Percentiles rank a stretch among this genome's conserved stretches.
phyloP scores from a whole-genome alignment of 2,329 filamentous ascomycete genomes.

The Botryosphaeria dothidea region DNA sequence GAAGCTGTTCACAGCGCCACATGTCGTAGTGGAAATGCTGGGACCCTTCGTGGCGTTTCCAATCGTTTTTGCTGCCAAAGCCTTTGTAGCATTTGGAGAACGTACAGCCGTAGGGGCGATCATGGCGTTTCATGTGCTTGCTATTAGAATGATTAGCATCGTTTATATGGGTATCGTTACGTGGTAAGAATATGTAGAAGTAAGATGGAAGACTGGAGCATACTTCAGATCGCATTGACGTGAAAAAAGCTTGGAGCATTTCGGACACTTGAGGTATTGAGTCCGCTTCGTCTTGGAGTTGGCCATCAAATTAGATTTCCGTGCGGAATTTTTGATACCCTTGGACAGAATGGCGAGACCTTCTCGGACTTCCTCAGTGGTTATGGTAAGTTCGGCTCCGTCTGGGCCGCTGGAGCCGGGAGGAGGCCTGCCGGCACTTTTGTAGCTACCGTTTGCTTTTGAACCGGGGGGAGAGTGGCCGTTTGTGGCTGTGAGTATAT shows the following conservation, averaged over 20 bases:
- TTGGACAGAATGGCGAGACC: conserved; percentile 29
- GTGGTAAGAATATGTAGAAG: neutral
- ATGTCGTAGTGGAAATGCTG: conserved; percentile 72
- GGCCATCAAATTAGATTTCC: conserved; percentile 18
- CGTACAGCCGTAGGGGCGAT: conserved; percentile 80
- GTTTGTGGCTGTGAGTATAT: neutral
- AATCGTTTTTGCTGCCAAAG: conserved; percentile 94
- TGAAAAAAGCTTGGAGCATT: conserved; percentile 27
- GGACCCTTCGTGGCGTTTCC: conserved; percentile 84
- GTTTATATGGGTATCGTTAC: neutral
- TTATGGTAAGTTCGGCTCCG: conserved; percentile 20
- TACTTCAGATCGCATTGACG: conserved; percentile 45
- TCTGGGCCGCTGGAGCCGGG: neutral
- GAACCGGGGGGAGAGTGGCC: neutral
- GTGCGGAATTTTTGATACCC: conserved; percentile 27
- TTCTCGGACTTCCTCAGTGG: conserved; percentile 27
- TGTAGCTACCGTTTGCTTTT: neutral
- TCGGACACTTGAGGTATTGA: conserved; percentile 25
- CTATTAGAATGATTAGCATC: conserved; percentile 43
- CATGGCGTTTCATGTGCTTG: conserved; percentile 83
- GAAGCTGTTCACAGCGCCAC: conserved; percentile 66
- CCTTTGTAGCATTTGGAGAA: conserved; percentile 66
- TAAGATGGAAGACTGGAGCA: neutral
- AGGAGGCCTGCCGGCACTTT: neutral
- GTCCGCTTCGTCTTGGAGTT: neutral